These are phyloP conservation scores for Raphanus raphanistrum DNA, from an alignment of 345 rosid species.

Conservation along the genomic window DNA sequence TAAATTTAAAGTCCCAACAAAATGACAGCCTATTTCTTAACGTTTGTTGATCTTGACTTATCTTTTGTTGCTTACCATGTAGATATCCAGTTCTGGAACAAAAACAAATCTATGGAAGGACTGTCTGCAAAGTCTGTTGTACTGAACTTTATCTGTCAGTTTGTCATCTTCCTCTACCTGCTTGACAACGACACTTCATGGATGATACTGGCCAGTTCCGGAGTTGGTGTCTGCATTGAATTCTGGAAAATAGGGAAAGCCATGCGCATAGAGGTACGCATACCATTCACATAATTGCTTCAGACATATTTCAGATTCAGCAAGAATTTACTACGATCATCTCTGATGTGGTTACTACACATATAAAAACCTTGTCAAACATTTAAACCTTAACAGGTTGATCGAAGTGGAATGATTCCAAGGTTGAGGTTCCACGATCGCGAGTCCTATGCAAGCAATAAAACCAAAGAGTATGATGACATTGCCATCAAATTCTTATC, in stretches of 20 bases:
- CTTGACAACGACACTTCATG: slow-evolving; percentile 99
- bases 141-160: slow-evolving; percentile 86
- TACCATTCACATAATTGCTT: too few relatives aligned
- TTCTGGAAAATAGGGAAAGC: slow-evolving; percentile 99
- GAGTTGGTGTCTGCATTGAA: slow-evolving; percentile 92
- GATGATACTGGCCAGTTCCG: slow-evolving; percentile 99
- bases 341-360: neutral
- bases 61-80: slow-evolving; percentile 28
- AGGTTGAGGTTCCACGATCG: slow-evolving; percentile 89
- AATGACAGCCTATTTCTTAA: neutral
- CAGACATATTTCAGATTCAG: too few relatives aligned
- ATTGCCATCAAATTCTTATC: slow-evolving; percentile 94
- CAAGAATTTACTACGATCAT: neutral
- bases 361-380: slow-evolving; percentile 7
- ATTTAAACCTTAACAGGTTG: slow-evolving; percentile 50
- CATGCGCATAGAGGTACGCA: slow-evolving; percentile 91
- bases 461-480: slow-evolving; percentile 99
- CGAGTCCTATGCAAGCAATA: slow-evolving; percentile 89
- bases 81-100: slow-evolving; percentile 99
- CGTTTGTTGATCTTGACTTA: slow-evolving; percentile 19
- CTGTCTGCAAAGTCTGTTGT: slow-evolving; percentile 95
- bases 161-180: slow-evolving; percentile 86
- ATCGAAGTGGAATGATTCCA: slow-evolving; percentile 92
- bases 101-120: slow-evolving; percentile 99
- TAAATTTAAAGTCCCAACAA: slow-evolving; percentile 26